Evolutionary conservation across 2,329 filamentous ascomycete species (phyloP), one percentile per base, ranked within the genome.

Genomic region (Cadophora luteo-olivacea): DNA sequence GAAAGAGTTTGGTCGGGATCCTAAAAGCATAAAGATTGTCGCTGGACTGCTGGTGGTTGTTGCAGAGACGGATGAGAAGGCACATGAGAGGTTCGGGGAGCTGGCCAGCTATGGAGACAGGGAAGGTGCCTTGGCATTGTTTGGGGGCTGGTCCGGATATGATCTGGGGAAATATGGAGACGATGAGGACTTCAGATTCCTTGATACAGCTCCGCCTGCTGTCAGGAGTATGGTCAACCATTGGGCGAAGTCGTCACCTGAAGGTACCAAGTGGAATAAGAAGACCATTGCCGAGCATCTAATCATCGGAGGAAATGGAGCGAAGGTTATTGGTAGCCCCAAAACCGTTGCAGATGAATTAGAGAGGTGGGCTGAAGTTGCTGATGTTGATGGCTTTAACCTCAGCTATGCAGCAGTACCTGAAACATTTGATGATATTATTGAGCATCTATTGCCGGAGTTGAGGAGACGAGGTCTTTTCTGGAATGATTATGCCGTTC

Each of bases 91-190:
- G 78, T 86, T 89, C 63, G 79, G 82, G 0, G 87, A 91, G 5
- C 88, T 87, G 69, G 82, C 84, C 11, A 83, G 84, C 66, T 87
- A 91, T 74, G 91, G 88, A 0, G 85, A 85, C 1, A 82, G 85
- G 52, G 91, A 90, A 72, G 91, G 91, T 1, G 91, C 90, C 0
- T 76, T 92, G 67, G 88, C 90, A 1, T 78, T 93, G 22, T 93
- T 93, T 73, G 89, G 90, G 24, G 91, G 91, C 1, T 93, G 91
- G 90, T 92, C 91, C 0, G 91, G 89, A 0, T 89, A 90, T 58
- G 87, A 91, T 75, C 79, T 91, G 29, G 81, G 83, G 7, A 80
- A 84, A 54, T 91, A 90, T 71, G 84, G 80, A 0, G 88, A 91
- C 32, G 88, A 91, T 52, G 84, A 91, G 74, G 89, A 91, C 75